phyloP scores from a whole-genome alignment of 164 flowering plant species.

The Platanus orientalis region DNA sequence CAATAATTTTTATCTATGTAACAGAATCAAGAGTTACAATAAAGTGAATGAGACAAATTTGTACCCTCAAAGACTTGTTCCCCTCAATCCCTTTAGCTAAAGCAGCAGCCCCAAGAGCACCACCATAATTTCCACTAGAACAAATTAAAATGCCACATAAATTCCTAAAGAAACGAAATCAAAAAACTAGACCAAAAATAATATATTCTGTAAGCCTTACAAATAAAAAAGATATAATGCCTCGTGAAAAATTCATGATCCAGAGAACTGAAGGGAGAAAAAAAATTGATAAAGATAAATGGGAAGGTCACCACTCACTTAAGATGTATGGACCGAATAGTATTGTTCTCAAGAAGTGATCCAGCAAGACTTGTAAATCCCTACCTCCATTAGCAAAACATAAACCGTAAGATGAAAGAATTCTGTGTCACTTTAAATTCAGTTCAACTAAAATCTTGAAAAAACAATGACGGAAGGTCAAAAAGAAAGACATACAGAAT shows the following conservation, averaged over 20 bases:
- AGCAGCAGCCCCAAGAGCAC: constrained; percentile 88
- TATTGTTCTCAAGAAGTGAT: constrained; percentile 77
- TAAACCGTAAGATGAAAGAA: constrained; percentile 6
- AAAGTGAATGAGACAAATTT: constrained; percentile 9
- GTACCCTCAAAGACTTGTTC: constrained; percentile 89
- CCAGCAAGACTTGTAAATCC: constrained; percentile 92
- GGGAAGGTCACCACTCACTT: constrained; percentile 52
- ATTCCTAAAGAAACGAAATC: constrained; percentile 2
- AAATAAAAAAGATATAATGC: neutral
- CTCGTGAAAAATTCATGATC: neutral
- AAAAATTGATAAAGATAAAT: neutral
- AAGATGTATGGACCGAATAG: constrained; percentile 56
- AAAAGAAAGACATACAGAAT: constrained; percentile 63
- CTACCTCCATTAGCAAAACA: constrained; percentile 53
- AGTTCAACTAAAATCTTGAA: neutral
- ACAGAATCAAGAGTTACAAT: neutral
- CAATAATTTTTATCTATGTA: neutral
- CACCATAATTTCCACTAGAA: constrained; percentile 93
- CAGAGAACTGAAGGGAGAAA: too few relatives aligned
- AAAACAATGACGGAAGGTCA: neutral
- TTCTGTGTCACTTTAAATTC: neutral
- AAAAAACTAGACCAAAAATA: neutral
- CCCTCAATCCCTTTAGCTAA: constrained; percentile 87
- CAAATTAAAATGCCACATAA: constrained; percentile 14
- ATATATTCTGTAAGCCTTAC: neutral